Evolutionary conservation across 2,329 filamentous ascomycete genomes (phyloP).

Genomic region (Trichocomaceae sp.): DNA sequence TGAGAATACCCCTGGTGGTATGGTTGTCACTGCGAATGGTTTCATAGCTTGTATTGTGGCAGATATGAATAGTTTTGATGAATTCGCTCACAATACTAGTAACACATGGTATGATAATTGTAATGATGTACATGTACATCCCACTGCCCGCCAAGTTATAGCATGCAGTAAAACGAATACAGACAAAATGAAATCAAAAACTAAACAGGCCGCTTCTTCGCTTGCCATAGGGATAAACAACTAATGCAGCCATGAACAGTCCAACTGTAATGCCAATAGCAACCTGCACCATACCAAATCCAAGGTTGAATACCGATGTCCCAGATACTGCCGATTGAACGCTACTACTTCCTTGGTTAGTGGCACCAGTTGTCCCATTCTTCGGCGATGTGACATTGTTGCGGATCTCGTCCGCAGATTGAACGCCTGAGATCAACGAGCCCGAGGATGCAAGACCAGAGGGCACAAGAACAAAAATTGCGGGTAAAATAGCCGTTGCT

Average conservation of each 20-base stretch:
- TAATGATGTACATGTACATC: neutral
- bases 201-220: constrained; percentile 47
- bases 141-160: neutral
- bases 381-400: constrained; percentile 17
- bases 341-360: neutral
- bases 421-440: constrained; percentile 49
- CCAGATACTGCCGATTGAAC: neutral
- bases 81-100: neutral
- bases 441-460: constrained; percentile 52
- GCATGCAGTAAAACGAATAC: neutral
- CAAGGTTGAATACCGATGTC: constrained; percentile 15
- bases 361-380: constrained; percentile 3
- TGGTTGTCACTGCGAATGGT: no score
- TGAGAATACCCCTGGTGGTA: no score
- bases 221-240: constrained; percentile 48
- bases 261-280: constrained; percentile 49
- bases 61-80: neutral
- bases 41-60: neutral
- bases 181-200: constrained; percentile 6
- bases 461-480: constrained; percentile 66
- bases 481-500: constrained; percentile 74
- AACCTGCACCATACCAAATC: constrained; percentile 44
- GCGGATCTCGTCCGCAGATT: constrained; percentile 49
- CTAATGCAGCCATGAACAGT: constrained; percentile 45
- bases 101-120: neutral